Conservation (phyloP, 345 rosid genomes). For the Eucalyptus sp. region DNA sequence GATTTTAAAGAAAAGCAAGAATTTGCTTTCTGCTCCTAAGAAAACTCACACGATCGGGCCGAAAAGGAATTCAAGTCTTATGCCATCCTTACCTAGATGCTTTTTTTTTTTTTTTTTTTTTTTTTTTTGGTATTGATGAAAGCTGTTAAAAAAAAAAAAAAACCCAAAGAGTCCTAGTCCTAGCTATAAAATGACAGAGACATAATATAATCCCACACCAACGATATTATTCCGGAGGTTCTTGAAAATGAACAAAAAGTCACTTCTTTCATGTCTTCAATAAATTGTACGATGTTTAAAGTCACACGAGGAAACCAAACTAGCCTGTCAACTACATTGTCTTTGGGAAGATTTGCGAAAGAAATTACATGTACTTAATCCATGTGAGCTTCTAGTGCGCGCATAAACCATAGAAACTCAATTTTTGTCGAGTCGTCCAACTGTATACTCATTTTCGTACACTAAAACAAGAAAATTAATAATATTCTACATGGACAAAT, state of each 20-base stretch:
- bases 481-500: neutral
- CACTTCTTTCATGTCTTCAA: neutral
- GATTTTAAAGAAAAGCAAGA: too few relatives aligned
- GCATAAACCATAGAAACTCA: neutral
- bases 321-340: too few relatives aligned
- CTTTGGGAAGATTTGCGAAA: neutral
- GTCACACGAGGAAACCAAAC: neutral
- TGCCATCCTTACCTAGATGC: neutral
- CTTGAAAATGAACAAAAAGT: neutral
- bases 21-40: neutral
- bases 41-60: neutral
- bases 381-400: neutral
- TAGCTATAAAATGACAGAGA: neutral
- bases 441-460: slow-evolving; percentile 29
- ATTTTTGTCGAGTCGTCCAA: slow-evolving; percentile 19
- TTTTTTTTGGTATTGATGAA: neutral
- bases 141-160: neutral
- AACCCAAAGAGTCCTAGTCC: neutral
- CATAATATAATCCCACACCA: neutral
- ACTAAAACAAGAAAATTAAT: neutral
- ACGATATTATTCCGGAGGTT: neutral
- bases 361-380: too few relatives aligned
- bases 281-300: neutral
- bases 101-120: too few relatives aligned
- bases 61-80: neutral